Conservation (phyloP, 176 grass and related monocot species). For the Chloris gayana region DNA sequence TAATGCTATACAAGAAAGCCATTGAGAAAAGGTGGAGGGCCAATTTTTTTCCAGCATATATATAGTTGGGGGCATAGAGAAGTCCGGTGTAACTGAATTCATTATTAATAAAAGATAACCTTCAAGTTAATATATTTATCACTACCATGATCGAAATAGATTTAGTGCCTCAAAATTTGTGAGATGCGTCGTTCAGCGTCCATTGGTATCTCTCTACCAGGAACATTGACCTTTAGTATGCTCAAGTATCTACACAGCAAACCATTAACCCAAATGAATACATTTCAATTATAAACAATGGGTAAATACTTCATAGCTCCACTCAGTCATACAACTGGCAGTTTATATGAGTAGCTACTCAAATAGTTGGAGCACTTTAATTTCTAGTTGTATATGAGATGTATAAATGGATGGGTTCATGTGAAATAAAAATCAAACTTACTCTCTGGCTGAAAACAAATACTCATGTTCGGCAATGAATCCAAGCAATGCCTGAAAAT, state of each 20-base stretch:
- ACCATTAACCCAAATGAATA: constrained; percentile 12
- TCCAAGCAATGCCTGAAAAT: constrained; percentile 77
- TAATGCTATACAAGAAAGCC: constrained; percentile 18
- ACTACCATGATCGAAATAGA: constrained; percentile 34
- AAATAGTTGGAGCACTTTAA: neutral
- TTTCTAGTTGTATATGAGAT: neutral
- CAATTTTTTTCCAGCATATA: neutral
- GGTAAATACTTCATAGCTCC: neutral
- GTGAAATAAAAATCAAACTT: constrained; percentile 34
- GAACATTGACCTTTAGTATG: constrained; percentile 77
- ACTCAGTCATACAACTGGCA: neutral
- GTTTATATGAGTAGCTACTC: neutral
- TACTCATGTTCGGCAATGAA: constrained; percentile 85
- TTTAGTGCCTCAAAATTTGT: constrained; percentile 60
- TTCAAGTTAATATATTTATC: neutral
- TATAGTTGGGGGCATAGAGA: neutral
- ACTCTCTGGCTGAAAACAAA: constrained; percentile 83
- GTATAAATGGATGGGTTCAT: neutral
- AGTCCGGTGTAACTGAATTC: neutral
- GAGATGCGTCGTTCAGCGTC: constrained; percentile 82
- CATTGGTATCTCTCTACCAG: constrained; percentile 84
- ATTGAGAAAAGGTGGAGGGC: neutral
- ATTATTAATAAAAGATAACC: neutral
- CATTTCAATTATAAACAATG: neutral
- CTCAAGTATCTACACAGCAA: constrained; percentile 61